Conservation (phyloP, 1,284 basidiomycete genomes). For the Dichomitus squalens region DNA sequence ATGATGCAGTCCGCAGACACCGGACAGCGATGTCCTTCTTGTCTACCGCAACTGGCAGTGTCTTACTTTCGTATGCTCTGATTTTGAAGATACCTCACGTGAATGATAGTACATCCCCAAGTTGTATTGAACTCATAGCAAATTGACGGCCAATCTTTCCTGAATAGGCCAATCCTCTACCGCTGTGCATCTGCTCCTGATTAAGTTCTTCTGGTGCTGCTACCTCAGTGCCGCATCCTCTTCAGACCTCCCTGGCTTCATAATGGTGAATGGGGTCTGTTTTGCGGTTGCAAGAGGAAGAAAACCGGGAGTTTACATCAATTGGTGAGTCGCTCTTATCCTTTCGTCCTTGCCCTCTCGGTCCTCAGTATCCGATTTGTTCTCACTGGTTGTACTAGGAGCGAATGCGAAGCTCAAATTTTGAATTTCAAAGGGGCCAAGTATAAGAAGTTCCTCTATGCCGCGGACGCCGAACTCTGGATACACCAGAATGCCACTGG, state of each 20-base stretch:
- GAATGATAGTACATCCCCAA: too few species aligned
- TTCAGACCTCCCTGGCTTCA: too few species aligned
- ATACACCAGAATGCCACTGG: constrained; percentile 7
- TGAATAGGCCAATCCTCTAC: too few species aligned
- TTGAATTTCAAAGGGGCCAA: constrained; percentile 56
- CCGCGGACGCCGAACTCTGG: constrained; percentile 51
- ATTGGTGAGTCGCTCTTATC: constrained; percentile 28
- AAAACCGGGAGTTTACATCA: constrained; percentile 27
- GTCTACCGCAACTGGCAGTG: too few species aligned
- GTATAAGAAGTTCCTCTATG: constrained; percentile 63
- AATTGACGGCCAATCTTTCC: too few species aligned
- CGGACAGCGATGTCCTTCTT: too few species aligned
- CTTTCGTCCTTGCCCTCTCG: neutral
- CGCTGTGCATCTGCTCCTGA: too few species aligned
- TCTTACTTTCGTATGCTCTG: too few species aligned
- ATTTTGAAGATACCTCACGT: too few species aligned
- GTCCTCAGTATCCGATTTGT: neutral
- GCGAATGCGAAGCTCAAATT: constrained; percentile 60
- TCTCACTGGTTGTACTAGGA: too few species aligned
- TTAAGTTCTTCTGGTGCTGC: neutral
- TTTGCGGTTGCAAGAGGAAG: constrained; percentile 34
- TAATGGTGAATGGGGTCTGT: constrained; percentile 13
- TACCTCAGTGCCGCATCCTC: neutral
- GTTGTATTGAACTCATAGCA: too few species aligned
- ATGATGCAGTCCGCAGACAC: too few species aligned